Percentiles rank a stretch among this genome's conserved stretches.
phyloP scores from a whole-genome alignment of 2,329 filamentous ascomycete species.

The Penicillium sp. region DNA sequence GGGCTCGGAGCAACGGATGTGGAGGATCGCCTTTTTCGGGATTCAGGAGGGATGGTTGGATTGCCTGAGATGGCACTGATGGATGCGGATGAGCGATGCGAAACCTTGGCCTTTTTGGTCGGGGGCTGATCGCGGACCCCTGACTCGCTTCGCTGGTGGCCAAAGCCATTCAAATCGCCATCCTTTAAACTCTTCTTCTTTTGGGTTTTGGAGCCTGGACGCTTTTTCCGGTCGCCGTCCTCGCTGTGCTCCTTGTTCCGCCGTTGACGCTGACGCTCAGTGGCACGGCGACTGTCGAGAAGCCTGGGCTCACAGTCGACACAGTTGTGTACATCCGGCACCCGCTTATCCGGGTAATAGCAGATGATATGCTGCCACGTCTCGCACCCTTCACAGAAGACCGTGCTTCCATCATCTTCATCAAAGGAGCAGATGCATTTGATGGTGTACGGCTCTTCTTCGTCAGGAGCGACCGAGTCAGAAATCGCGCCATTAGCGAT shows the following conservation, averaged over 20 bases:
- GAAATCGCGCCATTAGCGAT: constrained; percentile 47
- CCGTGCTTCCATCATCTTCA: constrained; percentile 97
- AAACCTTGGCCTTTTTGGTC: constrained; percentile 79
- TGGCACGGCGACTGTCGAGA: constrained; percentile 74
- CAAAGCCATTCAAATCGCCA: constrained; percentile 54
- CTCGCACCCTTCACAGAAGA: constrained; percentile 93
- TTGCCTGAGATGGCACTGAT: constrained; percentile 70
- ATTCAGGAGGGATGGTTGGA: constrained; percentile 66
- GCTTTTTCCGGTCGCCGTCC: constrained; percentile 73
- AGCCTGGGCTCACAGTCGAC: constrained; percentile 81
- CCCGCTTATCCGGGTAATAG: constrained; percentile 82
- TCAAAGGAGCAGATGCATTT: constrained; percentile 95
- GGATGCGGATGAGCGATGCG: constrained; percentile 78
- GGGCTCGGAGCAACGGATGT: constrained; percentile 72
- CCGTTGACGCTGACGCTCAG: constrained; percentile 70
- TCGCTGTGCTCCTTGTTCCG: constrained; percentile 63
- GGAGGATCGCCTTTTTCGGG: constrained; percentile 62
- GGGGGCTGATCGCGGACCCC: constrained; percentile 57
- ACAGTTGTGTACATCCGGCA: constrained; percentile 80
- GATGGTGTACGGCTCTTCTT: constrained; percentile 74
- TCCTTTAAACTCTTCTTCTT: constrained; percentile 91
- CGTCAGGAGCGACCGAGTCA: constrained; percentile 46
- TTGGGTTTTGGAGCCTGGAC: constrained; percentile 76
- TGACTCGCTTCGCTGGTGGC: constrained; percentile 61
- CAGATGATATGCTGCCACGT: constrained; percentile 99